These are phyloP conservation scores for Rhododendron williamsianum DNA, from an alignment of 148 eudicot genomes.

Conservation along the genomic window DNA sequence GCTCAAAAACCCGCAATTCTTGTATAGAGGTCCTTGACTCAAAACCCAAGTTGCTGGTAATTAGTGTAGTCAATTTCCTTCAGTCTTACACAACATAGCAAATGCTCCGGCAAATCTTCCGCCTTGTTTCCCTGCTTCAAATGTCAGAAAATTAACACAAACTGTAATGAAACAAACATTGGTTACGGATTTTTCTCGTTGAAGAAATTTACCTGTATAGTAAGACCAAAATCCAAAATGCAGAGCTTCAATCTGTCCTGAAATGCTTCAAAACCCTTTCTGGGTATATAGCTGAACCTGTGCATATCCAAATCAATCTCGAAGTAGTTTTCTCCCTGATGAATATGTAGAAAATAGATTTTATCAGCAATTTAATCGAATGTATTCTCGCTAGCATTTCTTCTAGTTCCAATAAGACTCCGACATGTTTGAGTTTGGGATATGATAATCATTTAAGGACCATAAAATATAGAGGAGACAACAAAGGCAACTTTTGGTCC, in stretches of 20 bases:
- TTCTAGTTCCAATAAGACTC: neutral
- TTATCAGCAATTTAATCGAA: neutral
- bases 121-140: conserved; percentile 73
- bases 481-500: neutral
- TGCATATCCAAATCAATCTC: conserved; percentile 94
- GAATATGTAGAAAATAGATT: neutral
- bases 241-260: conserved; percentile 68
- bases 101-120: conserved; percentile 81
- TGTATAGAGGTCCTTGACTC: conserved; percentile 10
- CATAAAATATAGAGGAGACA: neutral
- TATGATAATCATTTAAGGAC: neutral
- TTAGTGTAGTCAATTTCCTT: conserved; percentile 67
- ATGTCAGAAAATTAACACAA: neutral
- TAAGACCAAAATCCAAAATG: conserved; percentile 81
- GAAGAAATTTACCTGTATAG: conserved; percentile 63
- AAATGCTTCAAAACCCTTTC: conserved; percentile 84
- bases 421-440: neutral
- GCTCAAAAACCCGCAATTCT: neutral
- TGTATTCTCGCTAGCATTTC: neutral
- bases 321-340: conserved; percentile 82
- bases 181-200: neutral
- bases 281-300: conserved; percentile 80
- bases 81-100: conserved; percentile 71
- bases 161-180: neutral
- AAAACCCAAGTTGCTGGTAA: conserved; percentile 67